Percentiles rank a stretch among this genome's conserved stretches.
Conservation (phyloP, 768 basidiomycete species). For the Suillus occidentalis region DNA sequence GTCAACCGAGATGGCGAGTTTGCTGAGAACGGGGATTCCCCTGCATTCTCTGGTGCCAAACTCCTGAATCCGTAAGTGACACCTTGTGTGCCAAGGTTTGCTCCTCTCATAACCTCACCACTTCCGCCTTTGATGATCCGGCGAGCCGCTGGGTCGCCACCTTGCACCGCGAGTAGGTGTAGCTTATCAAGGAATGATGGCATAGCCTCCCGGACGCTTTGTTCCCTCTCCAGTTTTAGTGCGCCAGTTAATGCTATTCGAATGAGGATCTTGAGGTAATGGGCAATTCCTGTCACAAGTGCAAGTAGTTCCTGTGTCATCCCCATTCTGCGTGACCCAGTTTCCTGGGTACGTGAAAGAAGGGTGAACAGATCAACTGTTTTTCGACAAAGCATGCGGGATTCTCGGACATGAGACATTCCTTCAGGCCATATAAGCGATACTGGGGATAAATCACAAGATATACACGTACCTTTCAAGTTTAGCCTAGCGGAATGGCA, state of each 20-base stretch:
- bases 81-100: constrained; percentile 77
- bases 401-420: constrained; percentile 98
- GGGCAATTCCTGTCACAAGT: constrained; percentile 96
- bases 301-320: constrained; percentile 98
- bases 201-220: constrained; percentile 80
- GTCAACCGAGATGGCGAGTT: constrained; percentile 46
- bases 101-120: constrained; percentile 54
- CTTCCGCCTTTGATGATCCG: constrained; percentile 75
- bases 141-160: constrained; percentile 76
- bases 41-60: constrained; percentile 87
- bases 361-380: constrained; percentile 98
- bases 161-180: constrained; percentile 85
- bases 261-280: constrained; percentile 99
- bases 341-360: constrained; percentile 93
- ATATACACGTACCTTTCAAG: constrained; percentile 71
- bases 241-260: constrained; percentile 96
- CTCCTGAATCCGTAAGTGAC: constrained; percentile 94
- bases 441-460: constrained; percentile 1
- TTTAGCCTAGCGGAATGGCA: constrained; percentile 76
- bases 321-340: constrained; percentile 85
- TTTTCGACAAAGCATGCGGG: constrained; percentile 97
- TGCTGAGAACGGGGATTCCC: constrained; percentile 73
- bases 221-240: constrained; percentile 91
- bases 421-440: constrained; percentile 46
- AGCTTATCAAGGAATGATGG: constrained; percentile 89